Base-by-base conservation (phyloP, 1,284 basidiomycete genomes). In the Pseudozyma pruni region DNA sequence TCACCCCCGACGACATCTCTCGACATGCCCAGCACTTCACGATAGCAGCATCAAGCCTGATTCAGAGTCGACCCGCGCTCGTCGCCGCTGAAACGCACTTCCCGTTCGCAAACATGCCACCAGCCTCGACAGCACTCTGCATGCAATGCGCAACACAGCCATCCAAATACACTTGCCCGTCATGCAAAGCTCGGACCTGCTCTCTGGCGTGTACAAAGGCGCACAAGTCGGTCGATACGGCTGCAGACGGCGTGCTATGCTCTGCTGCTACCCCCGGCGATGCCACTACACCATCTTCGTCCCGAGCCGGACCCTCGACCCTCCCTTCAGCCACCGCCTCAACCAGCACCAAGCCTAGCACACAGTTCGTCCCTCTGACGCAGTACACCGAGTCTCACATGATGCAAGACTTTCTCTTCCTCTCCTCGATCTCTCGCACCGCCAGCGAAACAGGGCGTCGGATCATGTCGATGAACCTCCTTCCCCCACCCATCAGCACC, bases 141-240 rank as follows among this genome's bases (percentile, higher is more conserved):
- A 27, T 7, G 6, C 32, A 48, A 31, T 71, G 68, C 37, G 8
- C 29, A 2, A 3, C 20, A 0, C 11, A 46, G 16, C 16, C 53
- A 7, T 38, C 68, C n/a, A 72, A 68, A 20, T 72, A 72, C 42
- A 72, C 69, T 3, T 72, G 69, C 23, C 69, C 69, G 2, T 9
- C 20, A 2, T 72, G 69, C 31, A 33, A 31, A 8, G 35, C 39
- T n/a, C 54, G 45, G 1, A 72, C 63, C 0, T 72, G 69, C 34
- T 67, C 63, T 4, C 22, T 72, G 3, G 43, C 27, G 2, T 72
- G 69, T 27, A 53, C 55, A 5, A 51, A 50, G 25, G 23, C 27
- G n/a, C 69, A 72, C 47, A 72, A 72, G 42, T 13, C 31, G 4
- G 14, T 49, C 9, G 33, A 42, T 13, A 22, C 35, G n/a, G 25